Percentiles rank a stretch among this genome's conserved stretches.
Evolutionary conservation across 2,329 filamentous ascomycete genomes (phyloP).

Genomic region (Fusarium floridanum): DNA sequence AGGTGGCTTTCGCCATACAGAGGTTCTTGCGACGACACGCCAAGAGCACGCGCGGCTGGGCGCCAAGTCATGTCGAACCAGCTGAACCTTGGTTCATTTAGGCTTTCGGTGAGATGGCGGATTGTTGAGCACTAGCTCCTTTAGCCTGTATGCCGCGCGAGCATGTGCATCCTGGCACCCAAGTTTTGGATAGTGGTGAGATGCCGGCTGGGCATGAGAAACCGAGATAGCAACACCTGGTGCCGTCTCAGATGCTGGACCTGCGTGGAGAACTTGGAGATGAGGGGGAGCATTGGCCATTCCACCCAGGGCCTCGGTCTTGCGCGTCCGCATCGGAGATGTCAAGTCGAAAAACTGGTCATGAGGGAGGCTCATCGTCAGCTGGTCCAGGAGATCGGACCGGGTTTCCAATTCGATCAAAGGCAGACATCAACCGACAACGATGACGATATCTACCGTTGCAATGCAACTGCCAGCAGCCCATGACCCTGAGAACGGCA

Average conservation of each 20-base stretch:
- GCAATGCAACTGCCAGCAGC: slow-evolving; percentile 22
- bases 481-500: slow-evolving; percentile 22
- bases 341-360: not conserved
- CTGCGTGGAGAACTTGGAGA: slow-evolving; percentile 1
- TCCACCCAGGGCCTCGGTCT: slow-evolving; percentile 6
- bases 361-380: not conserved
- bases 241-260: not conserved
- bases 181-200: slow-evolving; percentile 23
- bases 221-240: not conserved
- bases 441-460: slow-evolving; percentile 24
- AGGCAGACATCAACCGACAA: slow-evolving; percentile 22
- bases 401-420: not conserved
- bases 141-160: slow-evolving; percentile 7
- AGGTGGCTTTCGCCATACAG: slow-evolving; percentile 25
- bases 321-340: slow-evolving; percentile 6
- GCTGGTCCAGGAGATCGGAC: slow-evolving; percentile 6
- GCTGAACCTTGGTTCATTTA: slow-evolving; percentile 43
- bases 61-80: slow-evolving; percentile 28
- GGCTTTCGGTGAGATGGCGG: slow-evolving; percentile 30
- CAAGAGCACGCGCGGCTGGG: slow-evolving; percentile 22
- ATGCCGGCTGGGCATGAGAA: slow-evolving; percentile 19
- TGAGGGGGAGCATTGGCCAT: slow-evolving; percentile 10
- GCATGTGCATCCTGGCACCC: slow-evolving; percentile 8
- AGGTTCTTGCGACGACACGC: slow-evolving; percentile 30
- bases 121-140: slow-evolving; percentile 29